Evolutionary conservation across 176 grass and related monocot genomes (phyloP), one percentile per base, ranked within the genome.

Genomic region (Otatea glauca): DNA sequence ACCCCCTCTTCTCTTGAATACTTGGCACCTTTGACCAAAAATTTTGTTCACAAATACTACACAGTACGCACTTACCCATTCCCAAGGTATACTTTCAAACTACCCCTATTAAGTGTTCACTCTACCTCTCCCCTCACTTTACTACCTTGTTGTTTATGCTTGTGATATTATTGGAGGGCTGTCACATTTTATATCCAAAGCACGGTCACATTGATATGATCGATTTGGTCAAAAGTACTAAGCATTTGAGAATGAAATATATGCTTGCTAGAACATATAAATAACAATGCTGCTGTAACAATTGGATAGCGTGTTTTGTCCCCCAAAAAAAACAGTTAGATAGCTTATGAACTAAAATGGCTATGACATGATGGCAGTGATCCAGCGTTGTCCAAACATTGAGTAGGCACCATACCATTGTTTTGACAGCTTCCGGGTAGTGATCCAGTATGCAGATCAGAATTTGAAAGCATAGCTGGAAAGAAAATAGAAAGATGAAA

Each of bases 391-490:
- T 53, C 56, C 23, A 74, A 63, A 74, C 77, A 79, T 53, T 72
- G 51, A 87, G 38, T 66, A 84, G 55, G 72, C 38, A 88, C 13
- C 59, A 79, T 86, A 98, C 96, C 92, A 88, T 86, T 81, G 82
- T 81, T 72, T 89, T 81, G 75, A 88, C 64, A 82, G 85, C 87
- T 75, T 93, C 91, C 18, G 89, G 86, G 68, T 95, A 88, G 13
- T 80, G 68, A 81, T 94, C 88, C 70, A 91, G 65, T 65, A 95
- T 68, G 80, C 83, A 93, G 81, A 80, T 85, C 83, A 95, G 66
- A 88, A 95, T 79, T 87, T 98, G 87, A 87, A 93, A 91, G 78
- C 89, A 91, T 74, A 95, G 70, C 96, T 98, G 92, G 76, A 92
- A 73, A 73, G 50, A 78, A 80, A 75, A 54, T 82, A 47, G 76